These are phyloP conservation scores for Calvatia gigantea DNA, from an alignment of 768 basidiomycete genomes.

Conservation along the genomic window DNA sequence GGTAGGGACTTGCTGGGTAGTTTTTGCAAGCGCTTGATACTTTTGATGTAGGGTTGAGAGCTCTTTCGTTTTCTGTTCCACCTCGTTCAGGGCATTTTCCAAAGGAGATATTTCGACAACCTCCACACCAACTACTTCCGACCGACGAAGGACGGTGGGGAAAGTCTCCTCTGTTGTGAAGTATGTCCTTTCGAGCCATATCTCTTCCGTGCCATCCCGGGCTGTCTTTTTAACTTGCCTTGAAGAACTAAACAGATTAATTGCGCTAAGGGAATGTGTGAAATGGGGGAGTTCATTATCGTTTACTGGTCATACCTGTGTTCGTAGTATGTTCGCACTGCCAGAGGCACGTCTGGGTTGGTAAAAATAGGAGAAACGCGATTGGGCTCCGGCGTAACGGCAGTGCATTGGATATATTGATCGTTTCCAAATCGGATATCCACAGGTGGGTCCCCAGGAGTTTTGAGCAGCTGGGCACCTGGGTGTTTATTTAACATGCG, in stretches of 20 bases:
- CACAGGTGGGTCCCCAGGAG: constrained; percentile 70
- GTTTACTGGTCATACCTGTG: constrained; percentile 52
- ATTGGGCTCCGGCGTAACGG: constrained; percentile 84
- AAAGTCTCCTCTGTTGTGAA: constrained; percentile 85
- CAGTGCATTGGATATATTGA: constrained; percentile 86
- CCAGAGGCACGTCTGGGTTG: constrained; percentile 76
- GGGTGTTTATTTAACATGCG: constrained; percentile 89
- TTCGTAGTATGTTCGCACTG: constrained; percentile 84
- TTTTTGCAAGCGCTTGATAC: constrained; percentile 78
- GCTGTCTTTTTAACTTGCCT: constrained; percentile 63
- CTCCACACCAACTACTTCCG: constrained; percentile 73
- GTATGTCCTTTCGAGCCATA: constrained; percentile 88
- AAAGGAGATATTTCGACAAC: constrained; percentile 82
- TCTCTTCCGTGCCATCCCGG: constrained; percentile 65
- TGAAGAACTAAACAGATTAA: constrained; percentile 78
- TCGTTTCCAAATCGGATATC: constrained; percentile 77
- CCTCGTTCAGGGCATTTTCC: constrained; percentile 77
- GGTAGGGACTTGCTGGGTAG: constrained; percentile 67
- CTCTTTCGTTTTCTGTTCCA: constrained; percentile 78
- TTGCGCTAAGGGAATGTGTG: constrained; percentile 47
- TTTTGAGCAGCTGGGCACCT: constrained; percentile 75
- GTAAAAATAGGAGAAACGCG: constrained; percentile 73
- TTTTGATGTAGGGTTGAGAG: constrained; percentile 62
- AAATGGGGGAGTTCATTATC: background rate
- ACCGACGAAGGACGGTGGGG: constrained; percentile 87